Conservation (phyloP, 257 asterid genomes). For the Forsythia viridissima region DNA sequence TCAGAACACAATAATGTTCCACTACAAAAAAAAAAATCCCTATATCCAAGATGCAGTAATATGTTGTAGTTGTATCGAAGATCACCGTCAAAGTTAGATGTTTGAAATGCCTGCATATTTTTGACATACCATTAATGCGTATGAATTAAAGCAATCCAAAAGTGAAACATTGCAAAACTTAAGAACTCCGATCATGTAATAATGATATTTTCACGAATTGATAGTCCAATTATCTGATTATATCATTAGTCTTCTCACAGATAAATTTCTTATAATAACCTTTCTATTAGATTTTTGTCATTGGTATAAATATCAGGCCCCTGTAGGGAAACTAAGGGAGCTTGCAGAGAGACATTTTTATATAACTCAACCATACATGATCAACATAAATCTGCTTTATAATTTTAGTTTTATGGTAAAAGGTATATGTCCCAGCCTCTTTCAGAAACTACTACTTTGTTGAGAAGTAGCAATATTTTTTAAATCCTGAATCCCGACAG, state of each 20-base stretch:
- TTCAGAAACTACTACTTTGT: not conserved
- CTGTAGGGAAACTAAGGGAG: not conserved
- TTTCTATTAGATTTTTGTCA: not conserved
- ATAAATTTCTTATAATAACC: not conserved
- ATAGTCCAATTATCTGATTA: not conserved
- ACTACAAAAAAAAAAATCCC: not conserved
- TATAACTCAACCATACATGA: not conserved
- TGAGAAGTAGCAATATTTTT: not conserved
- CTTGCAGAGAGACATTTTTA: not conserved
- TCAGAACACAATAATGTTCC: too few relatives aligned
- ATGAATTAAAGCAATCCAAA: not conserved
- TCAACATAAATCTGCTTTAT: not conserved
- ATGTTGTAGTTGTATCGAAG: not conserved
- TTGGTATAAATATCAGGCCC: constrained; percentile 2
- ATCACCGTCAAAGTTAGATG: not conserved
- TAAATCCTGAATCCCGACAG: not conserved
- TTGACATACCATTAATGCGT: not conserved
- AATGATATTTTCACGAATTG: not conserved
- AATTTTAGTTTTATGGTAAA: not conserved
- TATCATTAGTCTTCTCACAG: not conserved
- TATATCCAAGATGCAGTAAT: not conserved
- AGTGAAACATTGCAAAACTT: not conserved
- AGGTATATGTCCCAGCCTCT: not conserved
- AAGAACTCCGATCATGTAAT: not conserved
- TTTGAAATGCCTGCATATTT: not conserved